Evolutionary conservation across 306 rosid genomes (phyloP).

Genomic region (Fagus crenata): DNA sequence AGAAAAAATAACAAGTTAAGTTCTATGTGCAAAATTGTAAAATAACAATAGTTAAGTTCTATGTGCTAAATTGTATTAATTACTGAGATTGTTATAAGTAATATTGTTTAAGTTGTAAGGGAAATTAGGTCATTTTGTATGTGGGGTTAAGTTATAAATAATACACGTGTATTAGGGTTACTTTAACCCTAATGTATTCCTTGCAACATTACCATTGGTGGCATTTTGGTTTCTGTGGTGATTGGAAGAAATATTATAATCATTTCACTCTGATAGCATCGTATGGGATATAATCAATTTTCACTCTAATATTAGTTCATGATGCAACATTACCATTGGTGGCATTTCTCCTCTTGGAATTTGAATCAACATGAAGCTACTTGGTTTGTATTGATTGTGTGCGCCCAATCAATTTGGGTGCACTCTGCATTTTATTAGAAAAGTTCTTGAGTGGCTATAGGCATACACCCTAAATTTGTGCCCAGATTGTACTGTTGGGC

Average conservation of each 20-base stretch:
- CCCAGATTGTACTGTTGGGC: constrained; percentile 25
- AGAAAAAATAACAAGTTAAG: background rate
- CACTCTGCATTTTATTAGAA: constrained; percentile 7
- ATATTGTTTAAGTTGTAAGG: no score
- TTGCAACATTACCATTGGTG: background rate
- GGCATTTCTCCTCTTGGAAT: background rate
- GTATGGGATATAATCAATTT: background rate
- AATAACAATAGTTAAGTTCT: background rate
- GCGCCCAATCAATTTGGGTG: constrained; percentile 10
- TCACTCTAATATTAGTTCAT: no score
- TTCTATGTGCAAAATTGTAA: background rate
- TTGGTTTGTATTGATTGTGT: background rate
- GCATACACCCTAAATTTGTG: constrained; percentile 14
- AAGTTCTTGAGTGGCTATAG: constrained; percentile 10
- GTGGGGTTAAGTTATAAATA: no score
- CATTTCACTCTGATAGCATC: background rate
- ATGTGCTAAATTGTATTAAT: background rate
- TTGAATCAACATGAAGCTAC: background rate
- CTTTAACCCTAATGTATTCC: background rate
- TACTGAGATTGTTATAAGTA: no score
- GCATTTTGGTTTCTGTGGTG: background rate
- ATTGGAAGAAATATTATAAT: background rate
- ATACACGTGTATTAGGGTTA: no score
- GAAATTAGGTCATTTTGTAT: no score
- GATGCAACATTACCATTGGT: no score